A percentile compares a stretch with the other conserved stretches of the same genome.
Evolutionary conservation across 176 grass and related monocot genomes (phyloP).

Genomic region (Hordeum vulgare): DNA sequence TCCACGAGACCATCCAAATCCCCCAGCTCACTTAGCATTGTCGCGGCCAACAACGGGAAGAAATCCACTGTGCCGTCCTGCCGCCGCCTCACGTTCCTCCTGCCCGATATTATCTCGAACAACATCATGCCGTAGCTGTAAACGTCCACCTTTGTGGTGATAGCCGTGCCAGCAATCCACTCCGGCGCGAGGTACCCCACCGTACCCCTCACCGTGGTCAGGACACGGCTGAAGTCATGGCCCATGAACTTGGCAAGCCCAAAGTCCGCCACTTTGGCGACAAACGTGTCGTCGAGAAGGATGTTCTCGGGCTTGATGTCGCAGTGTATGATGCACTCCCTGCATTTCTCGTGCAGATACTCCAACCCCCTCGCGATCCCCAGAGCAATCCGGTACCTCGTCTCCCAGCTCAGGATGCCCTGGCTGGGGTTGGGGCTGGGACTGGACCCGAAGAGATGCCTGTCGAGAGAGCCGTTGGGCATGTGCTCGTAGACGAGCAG

Average conservation of each 20-base stretch:
- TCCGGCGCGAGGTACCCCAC: constrained; percentile 59
- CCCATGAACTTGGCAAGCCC: constrained; percentile 36
- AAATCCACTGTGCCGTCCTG: background rate
- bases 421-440: background rate
- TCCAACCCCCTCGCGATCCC: constrained; percentile 35
- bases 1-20: constrained; percentile 22
- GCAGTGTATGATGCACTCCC: constrained; percentile 70
- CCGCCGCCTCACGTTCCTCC: constrained; percentile 2
- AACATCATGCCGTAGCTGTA: constrained; percentile 54
- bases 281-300: constrained; percentile 14
- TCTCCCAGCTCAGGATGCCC: constrained; percentile 24
- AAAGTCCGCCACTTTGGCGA: constrained; percentile 49
- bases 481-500: constrained; percentile 50
- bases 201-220: constrained; percentile 47
- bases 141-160: constrained; percentile 50
- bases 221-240: constrained; percentile 33
- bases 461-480: constrained; percentile 38
- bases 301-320: constrained; percentile 78
- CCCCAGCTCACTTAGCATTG: constrained; percentile 10
- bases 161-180: constrained; percentile 46
- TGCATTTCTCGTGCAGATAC: constrained; percentile 56
- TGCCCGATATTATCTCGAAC: too few relatives aligned
- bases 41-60: constrained; percentile 23
- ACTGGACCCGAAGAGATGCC: constrained; percentile 29
- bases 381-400: constrained; percentile 28